A percentile compares a stretch with the other conserved stretches of the same genome.
phyloP scores from a whole-genome alignment of 2,329 filamentous ascomycete species.

The Stemphylium beticola region DNA sequence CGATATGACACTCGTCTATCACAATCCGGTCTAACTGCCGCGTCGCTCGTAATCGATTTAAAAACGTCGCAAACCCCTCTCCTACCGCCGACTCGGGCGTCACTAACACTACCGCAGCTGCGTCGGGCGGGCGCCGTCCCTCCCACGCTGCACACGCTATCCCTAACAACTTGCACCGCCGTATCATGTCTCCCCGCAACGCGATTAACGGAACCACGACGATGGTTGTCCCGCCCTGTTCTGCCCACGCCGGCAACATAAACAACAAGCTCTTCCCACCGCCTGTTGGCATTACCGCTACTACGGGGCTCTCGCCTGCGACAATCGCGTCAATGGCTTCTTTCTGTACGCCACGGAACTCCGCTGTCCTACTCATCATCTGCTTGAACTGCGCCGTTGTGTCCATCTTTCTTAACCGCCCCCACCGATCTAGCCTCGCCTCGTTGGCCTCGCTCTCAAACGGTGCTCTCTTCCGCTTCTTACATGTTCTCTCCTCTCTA shows the following conservation, averaged over 20 bases:
- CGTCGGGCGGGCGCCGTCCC: constrained; percentile 15
- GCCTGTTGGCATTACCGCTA: constrained; percentile 30
- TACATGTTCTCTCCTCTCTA: not conserved
- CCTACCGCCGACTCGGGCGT: constrained; percentile 29
- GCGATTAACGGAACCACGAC: constrained; percentile 30
- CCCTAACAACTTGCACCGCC: constrained; percentile 16
- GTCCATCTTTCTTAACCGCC: constrained; percentile 13
- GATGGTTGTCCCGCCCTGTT: constrained; percentile 19
- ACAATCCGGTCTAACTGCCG: constrained; percentile 26
- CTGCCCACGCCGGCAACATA: constrained; percentile 29
- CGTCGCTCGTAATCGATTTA: constrained; percentile 22
- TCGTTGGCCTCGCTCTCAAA: constrained; percentile 15
- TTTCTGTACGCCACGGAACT: constrained; percentile 27
- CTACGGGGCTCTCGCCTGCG: constrained; percentile 20
- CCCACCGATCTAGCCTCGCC: constrained; percentile 4
- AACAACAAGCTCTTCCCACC: constrained; percentile 38
- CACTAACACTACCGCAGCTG: constrained; percentile 27
- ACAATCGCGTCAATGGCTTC: constrained; percentile 27
- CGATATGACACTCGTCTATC: constrained; percentile 27
- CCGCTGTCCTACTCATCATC: constrained; percentile 16
- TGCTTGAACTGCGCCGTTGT: constrained; percentile 6
- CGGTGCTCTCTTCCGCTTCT: constrained; percentile 11
- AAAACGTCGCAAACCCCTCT: constrained; percentile 26
- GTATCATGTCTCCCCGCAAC: constrained; percentile 28
- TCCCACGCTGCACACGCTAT: constrained; percentile 27